Base-by-base conservation (phyloP, 805 yeast species). In the Pichia phayaonensis region DNA sequence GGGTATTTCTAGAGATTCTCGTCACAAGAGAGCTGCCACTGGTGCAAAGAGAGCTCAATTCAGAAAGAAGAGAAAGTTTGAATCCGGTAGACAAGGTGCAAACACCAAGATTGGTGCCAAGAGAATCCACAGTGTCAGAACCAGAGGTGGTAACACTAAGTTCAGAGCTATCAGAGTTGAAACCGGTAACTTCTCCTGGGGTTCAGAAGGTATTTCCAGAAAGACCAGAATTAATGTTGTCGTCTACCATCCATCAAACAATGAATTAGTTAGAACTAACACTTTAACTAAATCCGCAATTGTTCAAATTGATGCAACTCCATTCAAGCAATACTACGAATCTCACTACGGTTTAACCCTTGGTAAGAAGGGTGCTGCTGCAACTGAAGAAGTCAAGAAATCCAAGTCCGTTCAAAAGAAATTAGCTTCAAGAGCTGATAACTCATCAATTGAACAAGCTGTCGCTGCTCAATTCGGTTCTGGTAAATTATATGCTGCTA, bases 1-100 rank as follows among this genome's bases (percentile, higher is more conserved):
- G 99, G 98, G 99, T 90, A 92, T 92, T 86, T 90, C 98, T 79
- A 92, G 99, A 84, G 98, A 94, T 84, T 92, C 99, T 77, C 97
- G 97, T 81, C 99, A 94, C 90, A 92, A 92, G 88, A 95, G 99
- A 80, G 79, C 97, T 70, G 96, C 95, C 77, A 90, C 99, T 73
- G 99, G 99, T 86, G 99, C 99, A 75, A 90, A 90, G 80, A 90
- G 97, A 80, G 98, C 98, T 77, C 96, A 90, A 79, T 88, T 84
- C 96, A 92, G 98, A 89, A 92, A 92, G 92, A 92, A 92, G 96
- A 84, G 99, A 84, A 94, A 92, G 95, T 92, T 94, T 74, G 99
- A 92, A 81, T 84, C 87, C 76, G 99, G 99, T 69, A 94, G 99
- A 81, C 99, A 94, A 83, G 84, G 97, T 69, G 96, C 99, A 72